Conservation (phyloP, 352 stramenopile species). For the Phytophthora colocasiae region DNA sequence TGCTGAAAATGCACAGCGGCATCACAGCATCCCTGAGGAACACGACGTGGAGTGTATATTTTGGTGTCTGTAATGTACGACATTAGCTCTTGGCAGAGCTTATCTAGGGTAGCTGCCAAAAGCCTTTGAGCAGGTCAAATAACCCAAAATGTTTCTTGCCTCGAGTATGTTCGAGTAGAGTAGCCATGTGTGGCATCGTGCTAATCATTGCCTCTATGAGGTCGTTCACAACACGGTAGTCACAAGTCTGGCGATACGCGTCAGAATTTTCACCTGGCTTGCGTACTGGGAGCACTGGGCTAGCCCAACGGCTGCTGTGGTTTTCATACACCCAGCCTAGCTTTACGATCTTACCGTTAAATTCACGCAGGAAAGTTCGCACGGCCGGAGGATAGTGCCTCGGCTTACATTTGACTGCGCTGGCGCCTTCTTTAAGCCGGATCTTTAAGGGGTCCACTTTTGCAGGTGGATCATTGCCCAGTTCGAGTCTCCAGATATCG, state of each 20-base stretch:
- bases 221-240: too few species aligned
- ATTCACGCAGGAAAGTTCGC: not conserved
- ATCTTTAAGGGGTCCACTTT: not conserved
- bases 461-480: not conserved
- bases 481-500: not conserved
- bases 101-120: too few species aligned
- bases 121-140: too few species aligned
- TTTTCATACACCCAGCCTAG: slow-evolving; percentile 7
- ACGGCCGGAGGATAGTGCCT: slow-evolving; percentile 7
- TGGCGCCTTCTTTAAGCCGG: not conserved
- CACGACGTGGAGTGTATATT: not conserved
- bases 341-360: slow-evolving; percentile 11
- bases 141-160: too few species aligned
- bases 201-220: too few species aligned
- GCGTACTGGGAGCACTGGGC: not conserved
- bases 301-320: not conserved
- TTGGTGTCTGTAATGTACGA: too few species aligned
- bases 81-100: too few species aligned
- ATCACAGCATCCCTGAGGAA: not conserved
- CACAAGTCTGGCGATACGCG: too few species aligned
- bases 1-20: slow-evolving; percentile 3
- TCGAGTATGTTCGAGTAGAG: too few species aligned
- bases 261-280: too few species aligned
- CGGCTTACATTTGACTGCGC: slow-evolving; percentile 1
- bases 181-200: too few species aligned